Conservation (phyloP, 1,284 basidiomycete genomes). For the Sporisorium exsertum region DNA sequence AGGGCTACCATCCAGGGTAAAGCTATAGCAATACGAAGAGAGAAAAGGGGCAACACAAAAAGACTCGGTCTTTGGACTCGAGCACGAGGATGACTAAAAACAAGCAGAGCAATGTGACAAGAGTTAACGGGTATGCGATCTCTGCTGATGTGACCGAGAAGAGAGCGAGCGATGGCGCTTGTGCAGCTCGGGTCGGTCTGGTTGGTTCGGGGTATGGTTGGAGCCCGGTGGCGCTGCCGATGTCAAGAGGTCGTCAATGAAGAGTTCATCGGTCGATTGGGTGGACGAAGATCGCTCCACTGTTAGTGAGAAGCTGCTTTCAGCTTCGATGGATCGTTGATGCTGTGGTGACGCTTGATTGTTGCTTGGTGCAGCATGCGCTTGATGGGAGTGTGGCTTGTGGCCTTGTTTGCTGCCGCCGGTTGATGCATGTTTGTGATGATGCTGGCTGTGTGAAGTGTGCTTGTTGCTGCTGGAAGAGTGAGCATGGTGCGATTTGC, state of each 20-base stretch:
- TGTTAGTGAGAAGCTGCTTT: background rate
- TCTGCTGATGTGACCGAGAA: constrained; percentile 37
- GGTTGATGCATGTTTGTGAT: background rate
- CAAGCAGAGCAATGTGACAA: background rate
- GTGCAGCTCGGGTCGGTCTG: constrained; percentile 11
- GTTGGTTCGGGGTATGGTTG: constrained; percentile 17
- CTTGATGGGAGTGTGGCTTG: background rate
- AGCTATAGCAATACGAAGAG: background rate
- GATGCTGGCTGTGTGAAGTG: constrained; percentile 4
- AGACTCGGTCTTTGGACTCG: background rate
- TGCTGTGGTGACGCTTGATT: constrained; percentile 2
- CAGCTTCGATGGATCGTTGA: background rate
- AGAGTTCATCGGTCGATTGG: constrained; percentile 5
- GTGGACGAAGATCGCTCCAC: constrained; percentile 4
- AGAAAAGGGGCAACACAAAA: background rate
- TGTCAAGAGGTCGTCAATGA: constrained; percentile 7
- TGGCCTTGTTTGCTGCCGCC: background rate
- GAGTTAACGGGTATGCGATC: constrained; percentile 27
- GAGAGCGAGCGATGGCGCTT: constrained; percentile 34
- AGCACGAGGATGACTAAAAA: background rate
- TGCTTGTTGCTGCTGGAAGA: constrained; percentile 4
- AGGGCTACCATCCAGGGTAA: background rate
- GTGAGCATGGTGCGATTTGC: background rate
- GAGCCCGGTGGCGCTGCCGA: constrained; percentile 11
- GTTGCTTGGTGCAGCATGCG: background rate